Conservation (phyloP, 2,329 filamentous ascomycete species). For the Diaporthe batatas region DNA sequence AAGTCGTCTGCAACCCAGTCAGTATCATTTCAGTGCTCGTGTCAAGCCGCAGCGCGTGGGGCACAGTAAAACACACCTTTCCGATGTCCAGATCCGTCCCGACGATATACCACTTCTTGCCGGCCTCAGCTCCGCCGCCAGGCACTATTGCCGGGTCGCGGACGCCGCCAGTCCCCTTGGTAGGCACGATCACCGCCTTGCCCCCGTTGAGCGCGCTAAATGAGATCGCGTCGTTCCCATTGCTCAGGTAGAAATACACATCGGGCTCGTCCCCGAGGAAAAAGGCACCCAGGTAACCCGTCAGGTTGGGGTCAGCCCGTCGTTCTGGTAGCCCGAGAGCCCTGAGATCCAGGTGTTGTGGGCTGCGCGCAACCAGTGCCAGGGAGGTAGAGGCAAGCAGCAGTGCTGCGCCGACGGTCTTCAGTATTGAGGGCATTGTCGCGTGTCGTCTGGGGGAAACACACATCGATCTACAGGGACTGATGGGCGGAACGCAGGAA, state of each 20-base stretch:
- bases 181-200: slow-evolving; percentile 61
- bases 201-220: slow-evolving; percentile 64
- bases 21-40: slow-evolving; percentile 15
- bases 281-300: slow-evolving; percentile 66
- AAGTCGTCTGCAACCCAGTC: slow-evolving; percentile 57
- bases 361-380: slow-evolving; percentile 13
- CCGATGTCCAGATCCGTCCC: slow-evolving; percentile 67
- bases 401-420: slow-evolving; percentile 4
- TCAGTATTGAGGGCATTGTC: slow-evolving; percentile 19
- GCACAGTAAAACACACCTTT: slow-evolving; percentile 49
- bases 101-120: slow-evolving; percentile 68
- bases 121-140: slow-evolving; percentile 60
- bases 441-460: neutral
- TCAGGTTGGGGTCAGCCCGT: slow-evolving; percentile 56
- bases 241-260: slow-evolving; percentile 67
- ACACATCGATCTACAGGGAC: neutral
- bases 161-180: slow-evolving; percentile 64
- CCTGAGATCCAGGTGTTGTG: slow-evolving; percentile 18
- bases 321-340: slow-evolving; percentile 47
- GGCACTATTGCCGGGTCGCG: slow-evolving; percentile 64
- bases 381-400: slow-evolving; percentile 31
- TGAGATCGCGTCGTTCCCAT: slow-evolving; percentile 63
- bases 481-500: no score
- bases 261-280: slow-evolving; percentile 67
- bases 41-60: no score